These are phyloP conservation scores for Antarctomyces pellizariae DNA, from an alignment of 495 filamentous ascomycete species.

Conservation along the genomic window DNA sequence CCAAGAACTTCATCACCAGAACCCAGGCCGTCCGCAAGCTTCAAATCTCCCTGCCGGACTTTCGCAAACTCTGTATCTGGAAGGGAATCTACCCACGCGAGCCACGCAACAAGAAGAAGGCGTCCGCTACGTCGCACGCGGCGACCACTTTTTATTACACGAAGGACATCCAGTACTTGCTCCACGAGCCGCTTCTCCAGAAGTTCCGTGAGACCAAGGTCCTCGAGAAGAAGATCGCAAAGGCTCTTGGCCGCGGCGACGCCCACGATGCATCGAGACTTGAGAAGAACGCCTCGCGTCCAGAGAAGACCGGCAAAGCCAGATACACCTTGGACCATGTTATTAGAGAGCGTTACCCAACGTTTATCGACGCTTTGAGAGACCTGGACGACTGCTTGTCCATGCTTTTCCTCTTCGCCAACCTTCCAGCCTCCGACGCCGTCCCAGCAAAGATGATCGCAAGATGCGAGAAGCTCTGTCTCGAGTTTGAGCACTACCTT, in stretches of 20 bases:
- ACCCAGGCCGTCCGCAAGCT: slow-evolving; percentile 93
- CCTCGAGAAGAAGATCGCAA: slow-evolving; percentile 86
- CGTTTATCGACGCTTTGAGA: slow-evolving; percentile 80
- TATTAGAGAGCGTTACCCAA: slow-evolving; percentile 93
- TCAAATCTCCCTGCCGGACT: slow-evolving; percentile 89
- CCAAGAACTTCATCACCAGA: slow-evolving; percentile 95
- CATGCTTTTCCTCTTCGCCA: slow-evolving; percentile 91
- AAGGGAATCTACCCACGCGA: slow-evolving; percentile 98
- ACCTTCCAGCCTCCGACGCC: slow-evolving; percentile 66
- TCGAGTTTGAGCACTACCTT: slow-evolving; percentile 93
- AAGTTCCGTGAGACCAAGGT: slow-evolving; percentile 96
- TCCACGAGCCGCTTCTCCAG: slow-evolving; percentile 83
- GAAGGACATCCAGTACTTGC: slow-evolving; percentile 92
- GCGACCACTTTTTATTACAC: slow-evolving; percentile 98
- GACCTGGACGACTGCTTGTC: slow-evolving; percentile 94
- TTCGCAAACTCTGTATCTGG: slow-evolving; percentile 94
- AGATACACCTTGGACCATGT: slow-evolving; percentile 83
- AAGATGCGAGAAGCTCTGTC: slow-evolving; percentile 70
- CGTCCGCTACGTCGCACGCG: slow-evolving; percentile 65
- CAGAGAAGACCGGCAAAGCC: slow-evolving; percentile 69
- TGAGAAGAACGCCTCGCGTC: slow-evolving; percentile 35
- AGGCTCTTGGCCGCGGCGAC: slow-evolving; percentile 76
- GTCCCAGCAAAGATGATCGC: slow-evolving; percentile 85
- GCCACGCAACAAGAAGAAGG: slow-evolving; percentile 90
- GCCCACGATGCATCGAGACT: slow-evolving; percentile 53